Evolutionary conservation across 495 filamentous ascomycete genomes (phyloP).

Genomic region (Trichoderma virens): DNA sequence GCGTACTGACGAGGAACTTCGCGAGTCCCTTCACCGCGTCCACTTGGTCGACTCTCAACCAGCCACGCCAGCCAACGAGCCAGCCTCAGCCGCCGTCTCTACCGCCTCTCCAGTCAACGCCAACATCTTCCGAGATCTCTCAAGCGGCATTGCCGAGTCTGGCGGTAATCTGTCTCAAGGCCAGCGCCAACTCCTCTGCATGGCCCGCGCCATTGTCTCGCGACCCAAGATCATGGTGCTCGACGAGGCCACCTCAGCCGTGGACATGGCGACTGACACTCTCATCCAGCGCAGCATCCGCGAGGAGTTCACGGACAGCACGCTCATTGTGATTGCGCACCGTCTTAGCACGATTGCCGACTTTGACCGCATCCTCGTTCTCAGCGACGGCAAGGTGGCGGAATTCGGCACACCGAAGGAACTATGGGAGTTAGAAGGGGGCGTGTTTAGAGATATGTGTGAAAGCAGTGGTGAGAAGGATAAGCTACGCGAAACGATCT

Average conservation of each 20-base stretch:
- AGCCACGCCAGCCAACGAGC: constrained; percentile 20
- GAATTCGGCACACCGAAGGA: constrained; percentile 68
- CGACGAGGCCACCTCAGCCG: constrained; percentile 83
- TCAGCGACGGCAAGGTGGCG: constrained; percentile 65
- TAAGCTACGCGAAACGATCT: constrained; percentile 49
- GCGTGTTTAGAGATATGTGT: constrained; percentile 66
- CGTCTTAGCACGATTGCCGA: constrained; percentile 78
- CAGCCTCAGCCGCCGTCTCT: constrained; percentile 12
- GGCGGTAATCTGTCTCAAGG: constrained; percentile 81
- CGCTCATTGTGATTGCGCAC: constrained; percentile 82
- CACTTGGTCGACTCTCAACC: constrained; percentile 47
- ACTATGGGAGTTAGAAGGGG: constrained; percentile 49
- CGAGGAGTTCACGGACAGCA: constrained; percentile 68
- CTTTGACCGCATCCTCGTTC: constrained; percentile 76
- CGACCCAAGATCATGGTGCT: constrained; percentile 79
- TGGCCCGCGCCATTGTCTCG: constrained; percentile 77
- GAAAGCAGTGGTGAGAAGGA: constrained; percentile 66
- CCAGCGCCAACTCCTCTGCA: constrained; percentile 80
- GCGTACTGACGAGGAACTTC: constrained; percentile 62
- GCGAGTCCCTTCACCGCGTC: constrained; percentile 67
- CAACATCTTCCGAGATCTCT: constrained; percentile 56
- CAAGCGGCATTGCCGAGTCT: constrained; percentile 60
- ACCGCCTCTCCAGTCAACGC: constrained; percentile 38
- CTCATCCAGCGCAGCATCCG: constrained; percentile 78
- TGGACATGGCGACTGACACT: constrained; percentile 79